These are phyloP conservation scores for Neurospora sp. DNA, from an alignment of 495 filamentous ascomycete species.

Conservation along the genomic window DNA sequence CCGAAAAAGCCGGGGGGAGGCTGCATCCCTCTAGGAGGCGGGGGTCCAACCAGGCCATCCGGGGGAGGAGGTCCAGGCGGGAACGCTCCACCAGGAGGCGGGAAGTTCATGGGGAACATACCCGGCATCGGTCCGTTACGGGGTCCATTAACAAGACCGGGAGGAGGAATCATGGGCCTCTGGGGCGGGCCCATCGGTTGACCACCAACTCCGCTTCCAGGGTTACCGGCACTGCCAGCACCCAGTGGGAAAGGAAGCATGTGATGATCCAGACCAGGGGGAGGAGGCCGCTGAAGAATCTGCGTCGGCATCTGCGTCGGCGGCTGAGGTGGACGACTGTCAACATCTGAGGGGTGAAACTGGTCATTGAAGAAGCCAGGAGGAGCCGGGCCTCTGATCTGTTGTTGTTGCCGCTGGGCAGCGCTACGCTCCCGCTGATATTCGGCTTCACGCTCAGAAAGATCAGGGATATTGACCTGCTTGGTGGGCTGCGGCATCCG, in stretches of 20 bases:
- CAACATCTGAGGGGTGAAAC: conserved; percentile 30
- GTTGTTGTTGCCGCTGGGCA: conserved; percentile 16
- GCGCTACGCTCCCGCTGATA: conserved; percentile 28
- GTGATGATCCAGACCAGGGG: conserved; percentile 40
- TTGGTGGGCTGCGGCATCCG: conserved; percentile 23
- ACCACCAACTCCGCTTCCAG: conserved; percentile 3
- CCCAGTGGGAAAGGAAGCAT: conserved; percentile 37
- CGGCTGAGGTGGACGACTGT: conserved; percentile 22
- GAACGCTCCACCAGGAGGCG: conserved; percentile 17
- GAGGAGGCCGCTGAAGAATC: conserved; percentile 45
- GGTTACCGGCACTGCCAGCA: conserved; percentile 10
- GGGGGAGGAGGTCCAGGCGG: conserved; percentile 32
- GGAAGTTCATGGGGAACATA: conserved; percentile 42
- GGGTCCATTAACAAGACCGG: conserved; percentile 35
- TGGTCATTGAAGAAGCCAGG: conserved; percentile 36
- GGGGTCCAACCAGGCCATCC: conserved; percentile 32
- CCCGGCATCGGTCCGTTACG: conserved; percentile 33
- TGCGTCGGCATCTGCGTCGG: conserved; percentile 40
- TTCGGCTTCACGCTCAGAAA: conserved; percentile 33
- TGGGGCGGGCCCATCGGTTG: conserved; percentile 31
- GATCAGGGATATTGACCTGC: conserved; percentile 16
- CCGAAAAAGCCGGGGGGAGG: conserved; percentile 42
- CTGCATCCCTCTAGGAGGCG: conserved; percentile 28
- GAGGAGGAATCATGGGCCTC: conserved; percentile 43
- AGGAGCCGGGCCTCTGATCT: conserved; percentile 18